phyloP scores from a whole-genome alignment of 2,329 filamentous ascomycete species.

The Myriangium duriaei region DNA sequence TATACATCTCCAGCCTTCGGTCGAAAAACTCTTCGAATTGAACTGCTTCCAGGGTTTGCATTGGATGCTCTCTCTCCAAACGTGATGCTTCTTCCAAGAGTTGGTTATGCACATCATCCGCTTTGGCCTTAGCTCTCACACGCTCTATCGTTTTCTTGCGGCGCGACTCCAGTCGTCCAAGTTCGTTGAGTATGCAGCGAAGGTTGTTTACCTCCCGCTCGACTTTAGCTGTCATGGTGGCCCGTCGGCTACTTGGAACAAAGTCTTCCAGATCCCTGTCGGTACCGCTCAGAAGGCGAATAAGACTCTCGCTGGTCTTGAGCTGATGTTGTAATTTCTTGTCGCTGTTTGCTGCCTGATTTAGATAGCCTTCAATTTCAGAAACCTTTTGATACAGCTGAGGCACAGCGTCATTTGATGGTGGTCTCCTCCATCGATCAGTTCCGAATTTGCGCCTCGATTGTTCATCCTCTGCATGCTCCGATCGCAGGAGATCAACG shows the following conservation, averaged over 20 bases:
- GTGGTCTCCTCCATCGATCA: conserved; percentile 63
- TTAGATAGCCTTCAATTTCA: conserved; percentile 81
- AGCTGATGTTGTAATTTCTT: conserved; percentile 67
- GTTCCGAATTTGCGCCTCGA: conserved; percentile 72
- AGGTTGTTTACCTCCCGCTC: conserved; percentile 68
- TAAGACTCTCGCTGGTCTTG: conserved; percentile 57
- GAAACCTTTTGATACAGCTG: conserved; percentile 63
- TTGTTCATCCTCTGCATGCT: conserved; percentile 71
- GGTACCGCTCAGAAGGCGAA: conserved; percentile 64
- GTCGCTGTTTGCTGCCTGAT: conserved; percentile 54
- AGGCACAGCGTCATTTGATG: conserved; percentile 54
- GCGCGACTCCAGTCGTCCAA: conserved; percentile 68
- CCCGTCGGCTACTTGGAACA: conserved; percentile 72
- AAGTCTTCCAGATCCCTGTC: conserved; percentile 75
- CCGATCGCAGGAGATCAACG: conserved; percentile 60
- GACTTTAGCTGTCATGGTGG: conserved; percentile 66
- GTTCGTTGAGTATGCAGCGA: conserved; percentile 71
- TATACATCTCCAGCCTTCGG: conserved; percentile 66
- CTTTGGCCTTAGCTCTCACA: conserved; percentile 64
- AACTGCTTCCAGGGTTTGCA: conserved; percentile 70
- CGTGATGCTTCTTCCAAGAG: conserved; percentile 73
- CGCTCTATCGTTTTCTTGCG: conserved; percentile 68
- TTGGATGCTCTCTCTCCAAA: conserved; percentile 74
- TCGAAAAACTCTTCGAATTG: conserved; percentile 92
- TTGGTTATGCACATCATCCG: conserved; percentile 75